Evolutionary conservation across 148 eudicot species (phyloP).

Genomic region (Rhododendron griersonianum): DNA sequence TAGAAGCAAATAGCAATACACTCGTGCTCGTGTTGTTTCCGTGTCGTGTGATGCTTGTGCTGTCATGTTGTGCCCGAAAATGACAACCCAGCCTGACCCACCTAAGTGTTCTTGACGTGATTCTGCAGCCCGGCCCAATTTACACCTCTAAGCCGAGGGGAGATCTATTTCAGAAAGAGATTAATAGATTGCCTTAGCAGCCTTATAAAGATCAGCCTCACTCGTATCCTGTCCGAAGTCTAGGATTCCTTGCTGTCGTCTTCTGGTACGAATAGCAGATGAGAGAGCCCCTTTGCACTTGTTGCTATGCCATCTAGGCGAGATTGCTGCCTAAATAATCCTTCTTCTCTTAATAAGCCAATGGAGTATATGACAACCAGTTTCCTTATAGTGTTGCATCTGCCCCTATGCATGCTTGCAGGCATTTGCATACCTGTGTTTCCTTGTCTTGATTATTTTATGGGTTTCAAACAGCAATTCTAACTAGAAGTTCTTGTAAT

Average conservation of each 20-base stretch:
- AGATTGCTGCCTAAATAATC: background rate
- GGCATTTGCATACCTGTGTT: background rate
- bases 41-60: background rate
- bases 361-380: background rate
- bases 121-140: background rate
- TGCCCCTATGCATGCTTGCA: background rate
- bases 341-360: background rate
- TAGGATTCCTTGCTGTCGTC: background rate
- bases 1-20: background rate
- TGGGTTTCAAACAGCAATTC: background rate
- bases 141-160: background rate
- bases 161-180: background rate
- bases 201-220: background rate
- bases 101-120: background rate
- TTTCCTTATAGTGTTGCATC: background rate
- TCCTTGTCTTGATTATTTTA: background rate
- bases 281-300: background rate
- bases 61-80: background rate
- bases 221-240: background rate
- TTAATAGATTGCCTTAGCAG: background rate
- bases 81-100: background rate
- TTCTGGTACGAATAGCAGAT: background rate
- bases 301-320: background rate
- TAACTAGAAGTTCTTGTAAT: background rate
- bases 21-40: background rate